A percentile compares a stretch with the other conserved stretches of the same genome.
These are phyloP conservation scores for Phytophthora sojae DNA, from an alignment of 352 stramenopile genomes.

Conservation along the genomic window DNA sequence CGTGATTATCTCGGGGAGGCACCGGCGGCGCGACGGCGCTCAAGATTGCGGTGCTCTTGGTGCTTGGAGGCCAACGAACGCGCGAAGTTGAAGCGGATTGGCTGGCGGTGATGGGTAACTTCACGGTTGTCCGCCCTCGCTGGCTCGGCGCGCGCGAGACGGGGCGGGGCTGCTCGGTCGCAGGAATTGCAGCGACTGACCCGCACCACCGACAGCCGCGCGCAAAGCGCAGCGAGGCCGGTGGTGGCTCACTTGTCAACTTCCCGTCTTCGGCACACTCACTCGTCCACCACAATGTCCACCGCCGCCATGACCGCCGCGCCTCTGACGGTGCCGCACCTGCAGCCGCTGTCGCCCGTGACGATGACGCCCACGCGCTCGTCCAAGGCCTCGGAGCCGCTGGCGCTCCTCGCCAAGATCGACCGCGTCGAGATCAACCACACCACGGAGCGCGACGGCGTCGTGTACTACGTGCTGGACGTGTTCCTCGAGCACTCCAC, in stretches of 20 bases:
- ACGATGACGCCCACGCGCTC: slow-evolving; percentile 33
- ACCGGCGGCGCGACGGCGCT: background rate
- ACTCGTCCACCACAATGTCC: slow-evolving; percentile 3
- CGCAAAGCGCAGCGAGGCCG: background rate
- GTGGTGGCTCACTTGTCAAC: slow-evolving; percentile 34
- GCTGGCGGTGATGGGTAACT: slow-evolving; percentile 25
- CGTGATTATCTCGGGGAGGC: slow-evolving; percentile 6
- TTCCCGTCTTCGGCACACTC: slow-evolving; percentile 23
- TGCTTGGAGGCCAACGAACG: slow-evolving; percentile 12
- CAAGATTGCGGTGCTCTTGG: slow-evolving; percentile 12
- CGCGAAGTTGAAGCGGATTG: slow-evolving; percentile 23
- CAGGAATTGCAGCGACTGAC: background rate
- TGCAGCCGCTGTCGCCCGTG: slow-evolving; percentile 33
- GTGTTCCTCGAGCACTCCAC: slow-evolving; percentile 67
- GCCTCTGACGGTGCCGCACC: slow-evolving; percentile 23
- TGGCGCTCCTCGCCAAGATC: slow-evolving; percentile 46
- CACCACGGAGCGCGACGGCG: slow-evolving; percentile 43
- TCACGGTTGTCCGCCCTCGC: slow-evolving; percentile 30
- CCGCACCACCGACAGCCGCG: slow-evolving; percentile 21
- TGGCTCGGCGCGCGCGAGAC: background rate
- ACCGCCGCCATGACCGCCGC: slow-evolving; percentile 20
- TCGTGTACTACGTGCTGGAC: slow-evolving; percentile 63
- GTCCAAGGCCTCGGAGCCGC: slow-evolving; percentile 37
- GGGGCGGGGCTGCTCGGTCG: background rate
- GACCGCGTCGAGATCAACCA: slow-evolving; percentile 56